Conservation (phyloP, 805 yeast species). For the Cyberlindnera saturnus region DNA sequence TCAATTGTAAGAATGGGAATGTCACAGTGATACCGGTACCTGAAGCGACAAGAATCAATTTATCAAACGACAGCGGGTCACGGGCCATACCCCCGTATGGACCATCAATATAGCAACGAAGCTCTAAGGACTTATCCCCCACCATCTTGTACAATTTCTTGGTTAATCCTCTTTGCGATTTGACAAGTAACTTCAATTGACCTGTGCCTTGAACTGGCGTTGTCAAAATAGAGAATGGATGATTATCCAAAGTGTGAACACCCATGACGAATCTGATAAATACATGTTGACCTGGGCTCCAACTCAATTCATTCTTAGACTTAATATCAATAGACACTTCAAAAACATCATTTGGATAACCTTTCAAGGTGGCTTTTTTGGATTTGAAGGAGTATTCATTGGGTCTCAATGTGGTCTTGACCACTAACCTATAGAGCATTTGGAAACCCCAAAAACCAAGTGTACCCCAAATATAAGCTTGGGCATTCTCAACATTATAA, state of each 20-base stretch:
- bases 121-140: constrained; percentile 22
- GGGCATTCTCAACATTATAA: constrained; percentile 27
- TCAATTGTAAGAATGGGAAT: constrained; percentile 34
- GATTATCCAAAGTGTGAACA: constrained; percentile 40
- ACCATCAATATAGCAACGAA: constrained; percentile 42
- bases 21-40: constrained; percentile 52
- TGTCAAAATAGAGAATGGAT: constrained; percentile 49
- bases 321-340: constrained; percentile 28
- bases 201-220: constrained; percentile 22
- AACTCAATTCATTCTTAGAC: constrained; percentile 27
- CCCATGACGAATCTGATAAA: constrained; percentile 40
- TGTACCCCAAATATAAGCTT: constrained; percentile 43
- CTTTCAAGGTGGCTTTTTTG: constrained; percentile 27
- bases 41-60: constrained; percentile 34
- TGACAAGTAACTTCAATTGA: constrained; percentile 36
- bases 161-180: constrained; percentile 44
- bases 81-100: constrained; percentile 52
- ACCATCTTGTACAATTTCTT: constrained; percentile 24
- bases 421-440: constrained; percentile 37
- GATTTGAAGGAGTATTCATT: constrained; percentile 33
- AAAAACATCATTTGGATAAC: constrained; percentile 25
- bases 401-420: constrained; percentile 42
- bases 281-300: constrained; percentile 54
- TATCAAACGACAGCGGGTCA: constrained; percentile 38
- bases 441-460: constrained; percentile 47